Conservation (phyloP, 352 stramenopile genomes). For the Phytophthora tubulina region DNA sequence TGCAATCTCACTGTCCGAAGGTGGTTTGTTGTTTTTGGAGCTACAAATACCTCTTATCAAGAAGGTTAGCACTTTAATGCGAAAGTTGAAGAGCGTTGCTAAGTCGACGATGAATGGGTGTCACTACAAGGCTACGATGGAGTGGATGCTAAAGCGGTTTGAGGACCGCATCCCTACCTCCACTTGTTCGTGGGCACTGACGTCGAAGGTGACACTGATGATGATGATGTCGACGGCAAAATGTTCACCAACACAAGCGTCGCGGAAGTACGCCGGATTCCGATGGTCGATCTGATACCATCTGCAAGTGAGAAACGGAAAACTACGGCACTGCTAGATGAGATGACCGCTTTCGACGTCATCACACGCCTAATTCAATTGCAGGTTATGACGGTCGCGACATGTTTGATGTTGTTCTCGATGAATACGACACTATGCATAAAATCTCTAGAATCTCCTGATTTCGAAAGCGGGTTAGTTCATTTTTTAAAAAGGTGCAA, state of each 20-base stretch:
- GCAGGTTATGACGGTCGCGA: background rate
- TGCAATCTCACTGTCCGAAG: background rate
- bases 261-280: background rate
- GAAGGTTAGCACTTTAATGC: background rate
- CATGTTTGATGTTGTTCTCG: background rate
- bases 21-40: background rate
- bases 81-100: background rate
- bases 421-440: background rate
- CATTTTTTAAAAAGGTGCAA: background rate
- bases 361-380: background rate
- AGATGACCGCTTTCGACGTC: constrained; percentile 1
- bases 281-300: background rate
- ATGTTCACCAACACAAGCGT: background rate
- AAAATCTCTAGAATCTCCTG: background rate
- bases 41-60: background rate
- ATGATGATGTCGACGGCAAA: background rate
- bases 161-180: background rate
- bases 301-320: background rate
- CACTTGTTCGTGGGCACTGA: background rate
- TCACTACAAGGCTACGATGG: background rate
- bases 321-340: constrained; percentile 3
- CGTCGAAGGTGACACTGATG: background rate
- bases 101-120: background rate
- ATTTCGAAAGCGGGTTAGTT: constrained; percentile 1
- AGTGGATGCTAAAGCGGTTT: constrained; percentile 1